These are phyloP conservation scores for Exophiala xenobiotica DNA, from an alignment of 2,329 filamentous ascomycete genomes.

Conservation along the genomic window DNA sequence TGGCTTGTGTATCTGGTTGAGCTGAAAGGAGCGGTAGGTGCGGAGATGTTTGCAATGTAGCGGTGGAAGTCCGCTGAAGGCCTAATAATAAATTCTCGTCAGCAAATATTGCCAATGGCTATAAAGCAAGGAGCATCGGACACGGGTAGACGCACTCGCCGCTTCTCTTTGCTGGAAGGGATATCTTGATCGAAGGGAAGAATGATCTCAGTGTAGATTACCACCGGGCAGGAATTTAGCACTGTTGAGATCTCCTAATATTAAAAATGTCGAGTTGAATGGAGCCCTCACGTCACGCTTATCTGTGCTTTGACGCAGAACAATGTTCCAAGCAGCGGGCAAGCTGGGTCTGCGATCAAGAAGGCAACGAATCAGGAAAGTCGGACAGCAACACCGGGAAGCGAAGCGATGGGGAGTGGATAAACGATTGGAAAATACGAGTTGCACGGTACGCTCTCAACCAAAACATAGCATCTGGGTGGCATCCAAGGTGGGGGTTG, in stretches of 20 bases:
- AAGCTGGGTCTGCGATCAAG: not conserved
- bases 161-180: not conserved
- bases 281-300: slow-evolving; percentile 28
- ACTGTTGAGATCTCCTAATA: slow-evolving; percentile 18
- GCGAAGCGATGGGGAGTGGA: not conserved
- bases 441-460: not conserved
- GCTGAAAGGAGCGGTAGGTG: not conserved
- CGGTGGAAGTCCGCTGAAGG: slow-evolving; percentile 14
- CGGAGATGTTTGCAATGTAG: slow-evolving; percentile 12
- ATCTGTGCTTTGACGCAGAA: slow-evolving; percentile 7
- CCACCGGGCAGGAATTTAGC: slow-evolving; percentile 21
- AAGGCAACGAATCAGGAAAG: not conserved
- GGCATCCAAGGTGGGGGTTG: too few relatives aligned
- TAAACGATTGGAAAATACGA: not conserved
- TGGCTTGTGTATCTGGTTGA: slow-evolving; percentile 3
- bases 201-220: not conserved
- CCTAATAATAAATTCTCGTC: slow-evolving; percentile 7
- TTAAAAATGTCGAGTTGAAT: slow-evolving; percentile 10
- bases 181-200: not conserved
- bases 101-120: slow-evolving; percentile 1
- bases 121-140: not conserved
- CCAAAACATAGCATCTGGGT: not conserved
- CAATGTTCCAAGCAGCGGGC: not conserved
- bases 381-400: not conserved
- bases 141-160: not conserved